A percentile compares a stretch with the other conserved stretches of the same genome.
phyloP scores from a whole-genome alignment of 2,329 filamentous ascomycete species.

The Leptodontidium sp. region DNA sequence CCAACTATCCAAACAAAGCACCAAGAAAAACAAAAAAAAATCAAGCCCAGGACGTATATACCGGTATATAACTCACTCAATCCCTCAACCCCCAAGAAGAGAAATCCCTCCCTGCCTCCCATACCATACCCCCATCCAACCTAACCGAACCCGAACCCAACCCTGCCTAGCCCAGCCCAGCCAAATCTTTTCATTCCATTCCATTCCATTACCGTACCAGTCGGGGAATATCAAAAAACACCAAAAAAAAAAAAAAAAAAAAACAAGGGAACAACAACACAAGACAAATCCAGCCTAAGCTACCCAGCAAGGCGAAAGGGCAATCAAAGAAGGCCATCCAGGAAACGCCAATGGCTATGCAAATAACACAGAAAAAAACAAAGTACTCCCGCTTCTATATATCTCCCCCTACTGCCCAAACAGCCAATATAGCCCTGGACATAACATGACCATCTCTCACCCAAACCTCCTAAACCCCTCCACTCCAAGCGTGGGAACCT shows the following conservation, averaged over 20 bases:
- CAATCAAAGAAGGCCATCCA: background rate
- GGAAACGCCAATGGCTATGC: slow-evolving; percentile 31
- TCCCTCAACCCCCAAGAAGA: too few species aligned
- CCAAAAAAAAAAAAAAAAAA: background rate
- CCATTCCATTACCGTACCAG: slow-evolving; percentile 11
- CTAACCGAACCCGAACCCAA: background rate
- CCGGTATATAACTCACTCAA: too few species aligned
- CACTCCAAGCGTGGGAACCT: slow-evolving; percentile 71
- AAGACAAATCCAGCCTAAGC: background rate
- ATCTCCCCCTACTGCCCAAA: too few species aligned
- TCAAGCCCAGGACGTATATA: too few species aligned
- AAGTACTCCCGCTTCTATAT: too few species aligned
- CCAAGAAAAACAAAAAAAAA: too few species aligned
- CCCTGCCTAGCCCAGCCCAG: background rate
- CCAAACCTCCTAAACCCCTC: slow-evolving; percentile 62
- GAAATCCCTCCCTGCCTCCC: too few species aligned
- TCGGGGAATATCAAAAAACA: slow-evolving; percentile 2
- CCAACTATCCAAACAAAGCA: too few species aligned
- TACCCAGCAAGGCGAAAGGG: background rate
- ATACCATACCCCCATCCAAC: too few species aligned
- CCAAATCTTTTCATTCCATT: background rate
- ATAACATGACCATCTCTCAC: background rate
- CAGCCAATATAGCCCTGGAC: too few species aligned
- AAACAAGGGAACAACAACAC: background rate
- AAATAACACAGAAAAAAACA: slow-evolving; percentile 14